Conservation (phyloP, 1,284 basidiomycete genomes). For the Ceratobasidium sp. region DNA sequence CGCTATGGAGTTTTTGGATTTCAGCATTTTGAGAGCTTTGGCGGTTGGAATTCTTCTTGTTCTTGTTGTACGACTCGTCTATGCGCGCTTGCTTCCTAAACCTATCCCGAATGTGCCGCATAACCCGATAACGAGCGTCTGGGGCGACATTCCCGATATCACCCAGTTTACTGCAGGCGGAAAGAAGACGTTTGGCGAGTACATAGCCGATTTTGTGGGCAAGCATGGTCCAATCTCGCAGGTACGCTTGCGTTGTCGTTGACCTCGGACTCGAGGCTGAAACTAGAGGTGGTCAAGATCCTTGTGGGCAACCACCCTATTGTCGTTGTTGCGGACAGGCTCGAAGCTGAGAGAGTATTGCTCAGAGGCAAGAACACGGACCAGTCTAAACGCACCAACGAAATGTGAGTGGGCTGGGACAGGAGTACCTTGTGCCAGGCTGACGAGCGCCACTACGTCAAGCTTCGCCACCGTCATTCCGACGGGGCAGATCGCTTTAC, state of each 20-base stretch:
- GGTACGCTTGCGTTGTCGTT: neutral
- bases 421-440: neutral
- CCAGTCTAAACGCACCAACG: conserved; percentile 22
- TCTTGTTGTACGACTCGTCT: neutral
- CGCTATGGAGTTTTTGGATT: neutral
- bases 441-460: neutral
- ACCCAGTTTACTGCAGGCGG: neutral
- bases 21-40: neutral
- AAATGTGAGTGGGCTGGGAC: conserved; percentile 1
- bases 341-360: conserved; percentile 20
- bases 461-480: conserved; percentile 28
- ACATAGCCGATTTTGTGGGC: conserved; percentile 2
- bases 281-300: neutral
- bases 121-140: conserved; percentile 21
- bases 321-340: conserved; percentile 11
- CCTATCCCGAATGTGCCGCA: conserved; percentile 17
- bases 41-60: neutral
- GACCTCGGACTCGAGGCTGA: neutral
- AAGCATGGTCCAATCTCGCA: conserved; percentile 16
- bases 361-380: conserved; percentile 10
- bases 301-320: conserved; percentile 15
- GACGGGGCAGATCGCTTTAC: conserved; percentile 13
- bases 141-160: conserved; percentile 34
- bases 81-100: conserved; percentile 5
- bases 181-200: conserved; percentile 24